A percentile compares a stretch with the other conserved stretches of the same genome.
phyloP scores from a whole-genome alignment of 257 asterid species.

The Lavandula angustifolia region DNA sequence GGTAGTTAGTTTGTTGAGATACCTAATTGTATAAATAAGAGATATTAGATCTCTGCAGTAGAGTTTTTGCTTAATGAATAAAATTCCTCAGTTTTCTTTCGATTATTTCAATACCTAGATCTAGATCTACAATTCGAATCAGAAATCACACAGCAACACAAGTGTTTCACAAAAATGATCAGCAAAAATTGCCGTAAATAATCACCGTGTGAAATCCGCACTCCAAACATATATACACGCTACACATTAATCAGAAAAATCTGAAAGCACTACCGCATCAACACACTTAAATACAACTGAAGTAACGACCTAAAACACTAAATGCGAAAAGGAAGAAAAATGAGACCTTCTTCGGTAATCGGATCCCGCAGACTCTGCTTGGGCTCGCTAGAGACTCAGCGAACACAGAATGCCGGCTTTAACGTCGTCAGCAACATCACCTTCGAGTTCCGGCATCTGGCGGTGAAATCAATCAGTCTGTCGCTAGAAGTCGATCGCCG shows the following conservation, averaged over 20 bases:
- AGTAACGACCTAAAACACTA: not conserved
- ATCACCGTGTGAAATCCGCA: not conserved
- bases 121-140: too few relatives aligned
- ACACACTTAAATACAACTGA: not conserved
- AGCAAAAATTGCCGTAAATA: not conserved
- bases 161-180: not conserved
- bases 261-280: conserved; percentile 9
- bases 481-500: conserved; percentile 37
- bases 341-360: conserved; percentile 44
- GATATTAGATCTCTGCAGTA: too few relatives aligned
- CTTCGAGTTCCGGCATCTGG: conserved; percentile 40
- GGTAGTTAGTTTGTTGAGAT: too few relatives aligned
- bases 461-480: conserved; percentile 45
- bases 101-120: too few relatives aligned
- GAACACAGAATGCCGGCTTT: conserved; percentile 48
- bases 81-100: too few relatives aligned
- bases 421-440: conserved; percentile 40
- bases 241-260: conserved; percentile 9
- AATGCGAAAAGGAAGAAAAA: not conserved
- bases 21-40: too few relatives aligned
- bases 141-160: too few relatives aligned
- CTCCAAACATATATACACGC: not conserved
- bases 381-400: conserved; percentile 50
- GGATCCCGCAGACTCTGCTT: conserved; percentile 46
- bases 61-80: too few relatives aligned